Evolutionary conservation across 768 basidiomycete species (phyloP).

Genomic region (Agaricus subrufescens): DNA sequence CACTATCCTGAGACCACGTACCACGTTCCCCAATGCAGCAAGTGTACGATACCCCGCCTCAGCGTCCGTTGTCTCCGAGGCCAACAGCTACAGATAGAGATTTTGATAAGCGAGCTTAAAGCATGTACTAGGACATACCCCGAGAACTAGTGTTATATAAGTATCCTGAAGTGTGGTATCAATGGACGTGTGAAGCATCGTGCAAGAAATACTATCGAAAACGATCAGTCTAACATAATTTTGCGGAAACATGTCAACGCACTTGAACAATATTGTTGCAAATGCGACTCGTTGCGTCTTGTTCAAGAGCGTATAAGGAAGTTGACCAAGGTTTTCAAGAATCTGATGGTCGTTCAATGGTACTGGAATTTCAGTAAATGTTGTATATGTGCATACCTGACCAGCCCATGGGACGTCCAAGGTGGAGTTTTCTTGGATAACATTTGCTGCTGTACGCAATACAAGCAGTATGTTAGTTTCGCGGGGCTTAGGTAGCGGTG

Average conservation of each 20-base stretch:
- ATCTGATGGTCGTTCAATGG: constrained; percentile 35
- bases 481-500: constrained; percentile 59
- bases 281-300: constrained; percentile 75
- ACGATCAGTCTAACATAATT: constrained; percentile 2
- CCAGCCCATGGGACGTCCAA: constrained; percentile 47
- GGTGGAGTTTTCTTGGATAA: constrained; percentile 53
- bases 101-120: background rate
- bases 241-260: constrained; percentile 23
- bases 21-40: constrained; percentile 72
- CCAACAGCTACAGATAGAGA: constrained; percentile 32
- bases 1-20: constrained; percentile 24
- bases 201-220: constrained; percentile 57
- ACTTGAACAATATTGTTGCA: constrained; percentile 89
- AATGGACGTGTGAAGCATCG: constrained; percentile 40
- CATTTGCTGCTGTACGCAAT: constrained; percentile 76
- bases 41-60: constrained; percentile 69
- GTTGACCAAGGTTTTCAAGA: constrained; percentile 45
- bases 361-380: background rate
- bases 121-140: constrained; percentile 29
- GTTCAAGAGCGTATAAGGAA: constrained; percentile 48
- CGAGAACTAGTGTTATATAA: constrained; percentile 39
- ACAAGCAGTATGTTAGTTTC: constrained; percentile 85
- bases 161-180: constrained; percentile 32
- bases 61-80: constrained; percentile 49
- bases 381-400: constrained; percentile 33